These are phyloP conservation scores for Talaromyces sp. DNA, from an alignment of 2,329 filamentous ascomycete species.

Conservation along the genomic window DNA sequence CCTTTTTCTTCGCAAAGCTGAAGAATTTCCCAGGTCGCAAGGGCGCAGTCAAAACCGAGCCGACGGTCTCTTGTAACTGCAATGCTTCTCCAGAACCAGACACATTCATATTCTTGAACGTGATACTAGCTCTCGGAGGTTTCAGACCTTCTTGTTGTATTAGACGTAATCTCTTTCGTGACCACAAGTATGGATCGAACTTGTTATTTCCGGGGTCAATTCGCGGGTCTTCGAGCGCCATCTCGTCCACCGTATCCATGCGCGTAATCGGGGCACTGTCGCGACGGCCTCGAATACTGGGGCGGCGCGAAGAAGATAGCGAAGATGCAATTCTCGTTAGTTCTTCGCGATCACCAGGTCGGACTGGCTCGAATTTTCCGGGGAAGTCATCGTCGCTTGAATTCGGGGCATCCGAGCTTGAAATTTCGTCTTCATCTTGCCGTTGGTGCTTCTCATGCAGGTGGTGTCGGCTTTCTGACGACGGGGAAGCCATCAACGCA, in stretches of 20 bases:
- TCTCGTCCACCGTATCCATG: slow-evolving; percentile 33
- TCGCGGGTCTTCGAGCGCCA: slow-evolving; percentile 28
- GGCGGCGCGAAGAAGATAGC: slow-evolving; percentile 13
- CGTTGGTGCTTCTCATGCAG: not conserved
- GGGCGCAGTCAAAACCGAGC: slow-evolving; percentile 56
- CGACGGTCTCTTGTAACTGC: slow-evolving; percentile 66
- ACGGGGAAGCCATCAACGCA: not conserved
- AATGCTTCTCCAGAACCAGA: slow-evolving; percentile 64
- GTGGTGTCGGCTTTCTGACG: not conserved
- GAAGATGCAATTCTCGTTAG: slow-evolving; percentile 12
- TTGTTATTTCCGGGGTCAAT: slow-evolving; percentile 41
- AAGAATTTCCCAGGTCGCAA: slow-evolving; percentile 57
- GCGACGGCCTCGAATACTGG: slow-evolving; percentile 11
- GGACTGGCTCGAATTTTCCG: slow-evolving; percentile 13
- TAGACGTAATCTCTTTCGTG: slow-evolving; percentile 38
- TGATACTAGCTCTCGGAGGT: slow-evolving; percentile 52
- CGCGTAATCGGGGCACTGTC: slow-evolving; percentile 11
- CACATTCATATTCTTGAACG: slow-evolving; percentile 63
- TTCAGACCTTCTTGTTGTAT: slow-evolving; percentile 28
- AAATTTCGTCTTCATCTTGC: not conserved
- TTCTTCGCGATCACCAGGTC: slow-evolving; percentile 16
- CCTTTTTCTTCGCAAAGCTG: slow-evolving; percentile 39
- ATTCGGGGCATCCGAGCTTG: not conserved
- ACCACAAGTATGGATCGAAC: slow-evolving; percentile 46
- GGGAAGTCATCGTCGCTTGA: slow-evolving; percentile 8